Conservation (phyloP, 1,139 yeast species). For the Pneumocystis canis region DNA sequence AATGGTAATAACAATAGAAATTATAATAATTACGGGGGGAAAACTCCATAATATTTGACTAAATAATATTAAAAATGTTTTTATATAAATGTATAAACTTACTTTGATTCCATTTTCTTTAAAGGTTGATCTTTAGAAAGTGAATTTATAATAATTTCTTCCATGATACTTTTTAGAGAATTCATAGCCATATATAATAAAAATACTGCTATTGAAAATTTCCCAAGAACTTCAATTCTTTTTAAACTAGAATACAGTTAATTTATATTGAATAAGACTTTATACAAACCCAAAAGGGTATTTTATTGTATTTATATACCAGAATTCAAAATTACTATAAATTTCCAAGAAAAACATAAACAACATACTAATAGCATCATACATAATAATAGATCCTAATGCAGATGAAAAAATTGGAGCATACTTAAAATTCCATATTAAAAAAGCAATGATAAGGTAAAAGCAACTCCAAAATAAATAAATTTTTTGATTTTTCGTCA, state of each 20-base stretch:
- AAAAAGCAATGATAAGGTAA: neutral
- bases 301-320: neutral
- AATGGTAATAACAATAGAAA: neutral
- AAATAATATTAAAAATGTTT: neutral
- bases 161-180: neutral
- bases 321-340: neutral
- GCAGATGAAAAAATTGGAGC: neutral
- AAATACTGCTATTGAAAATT: neutral
- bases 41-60: neutral
- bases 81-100: neutral
- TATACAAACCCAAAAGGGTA: neutral
- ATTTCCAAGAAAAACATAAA: neutral
- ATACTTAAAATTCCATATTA: neutral
- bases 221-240: neutral
- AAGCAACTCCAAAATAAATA: neutral
- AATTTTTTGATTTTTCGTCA: neutral
- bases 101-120: neutral
- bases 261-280: neutral
- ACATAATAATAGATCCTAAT: slow-evolving; percentile 1
- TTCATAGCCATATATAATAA: neutral
- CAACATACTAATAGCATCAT: neutral
- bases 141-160: neutral
- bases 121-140: neutral
- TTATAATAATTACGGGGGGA: neutral
- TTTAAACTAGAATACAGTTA: neutral